A percentile compares a stretch with the other conserved stretches of the same genome.
Conservation (phyloP, 2,329 filamentous ascomycete genomes). For the Aspergillus sp. region DNA sequence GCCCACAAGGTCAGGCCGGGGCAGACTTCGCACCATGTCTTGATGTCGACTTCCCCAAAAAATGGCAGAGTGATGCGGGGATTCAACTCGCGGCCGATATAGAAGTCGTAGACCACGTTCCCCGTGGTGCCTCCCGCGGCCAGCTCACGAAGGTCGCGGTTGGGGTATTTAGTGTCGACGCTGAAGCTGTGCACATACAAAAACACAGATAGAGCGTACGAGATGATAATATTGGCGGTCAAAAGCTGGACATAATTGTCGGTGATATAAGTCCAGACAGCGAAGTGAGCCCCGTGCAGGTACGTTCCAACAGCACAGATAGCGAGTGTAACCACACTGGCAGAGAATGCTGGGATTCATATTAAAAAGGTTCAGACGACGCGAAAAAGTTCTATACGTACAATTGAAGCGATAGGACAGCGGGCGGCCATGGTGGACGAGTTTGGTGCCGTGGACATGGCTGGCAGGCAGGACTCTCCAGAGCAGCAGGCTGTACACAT, state of each 20-base stretch:
- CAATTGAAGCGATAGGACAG: slow-evolving; percentile 75
- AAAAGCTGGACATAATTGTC: slow-evolving; percentile 83
- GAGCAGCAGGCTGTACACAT: slow-evolving; percentile 69
- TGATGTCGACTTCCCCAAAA: slow-evolving; percentile 70
- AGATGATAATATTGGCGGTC: slow-evolving; percentile 75
- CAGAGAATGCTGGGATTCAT: slow-evolving; percentile 62
- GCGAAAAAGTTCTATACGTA: slow-evolving; percentile 42
- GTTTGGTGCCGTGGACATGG: slow-evolving; percentile 65
- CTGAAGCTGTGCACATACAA: slow-evolving; percentile 78
- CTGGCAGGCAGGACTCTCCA: slow-evolving; percentile 72
- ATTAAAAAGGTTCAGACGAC: background rate
- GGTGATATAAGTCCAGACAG: slow-evolving; percentile 84
- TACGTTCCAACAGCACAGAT: slow-evolving; percentile 70
- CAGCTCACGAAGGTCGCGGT: slow-evolving; percentile 69
- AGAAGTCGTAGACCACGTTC: slow-evolving; percentile 89
- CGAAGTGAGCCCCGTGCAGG: slow-evolving; percentile 73
- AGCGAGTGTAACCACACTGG: slow-evolving; percentile 66
- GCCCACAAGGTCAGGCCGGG: slow-evolving; percentile 86
- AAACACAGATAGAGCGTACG: slow-evolving; percentile 68
- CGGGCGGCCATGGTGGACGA: slow-evolving; percentile 63
- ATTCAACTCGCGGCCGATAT: slow-evolving; percentile 90
- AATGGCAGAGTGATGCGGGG: slow-evolving; percentile 66
- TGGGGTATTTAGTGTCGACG: slow-evolving; percentile 58
- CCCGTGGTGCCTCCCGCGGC: slow-evolving; percentile 76
- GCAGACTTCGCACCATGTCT: slow-evolving; percentile 80